Evolutionary conservation across 179 eudicot genomes (phyloP), one percentile per base, ranked within the genome.

Genomic region (Drosera spatulata): DNA sequence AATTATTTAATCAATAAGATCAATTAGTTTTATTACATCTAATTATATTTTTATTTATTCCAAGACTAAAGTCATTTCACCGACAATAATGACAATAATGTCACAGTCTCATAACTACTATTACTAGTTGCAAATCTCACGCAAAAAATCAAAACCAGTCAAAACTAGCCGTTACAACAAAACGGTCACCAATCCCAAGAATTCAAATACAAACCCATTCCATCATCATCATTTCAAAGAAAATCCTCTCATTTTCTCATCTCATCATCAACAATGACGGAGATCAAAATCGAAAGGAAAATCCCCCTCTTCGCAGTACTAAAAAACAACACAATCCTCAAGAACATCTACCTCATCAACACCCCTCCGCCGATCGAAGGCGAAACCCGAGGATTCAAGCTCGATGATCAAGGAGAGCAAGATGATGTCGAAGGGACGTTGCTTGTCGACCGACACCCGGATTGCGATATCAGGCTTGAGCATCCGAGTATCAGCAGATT

Each of bases 401-500:
- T 39, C 56, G 59, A 54, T 22, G 66, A 53, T 53, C 37, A 53
- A 53, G 8, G 10, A 45, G 49, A 45, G 49, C 8, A 45, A 45
- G 12, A 66, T 63, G 79, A 78, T 49, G 53, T 64, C 10, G 91
- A 82, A 55, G 85, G 84, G 47, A 75, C 71, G 2, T 68, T 91
- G 66, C 8, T 76, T 0, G 83, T 84, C 7, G 98, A 96, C 12
- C 77, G 98, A 56, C 96, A 88, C 66, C 96, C 96, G 0, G 84
- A 88, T 69, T 85, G 96, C 54, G 75, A 82, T 66, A 80, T 91
- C 53, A 79, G 78, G 6, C 57, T 91, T 56, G 95, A 86, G 55
- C 98, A 91, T 70, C 98, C 98, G 11, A 91, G 98, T 63, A 79
- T 91, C 63, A 91, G 96, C 60, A 75, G 98, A 61, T 88, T 88